Evolutionary conservation across 257 asterid species (phyloP).

Genomic region (Sherardia arvensis): DNA sequence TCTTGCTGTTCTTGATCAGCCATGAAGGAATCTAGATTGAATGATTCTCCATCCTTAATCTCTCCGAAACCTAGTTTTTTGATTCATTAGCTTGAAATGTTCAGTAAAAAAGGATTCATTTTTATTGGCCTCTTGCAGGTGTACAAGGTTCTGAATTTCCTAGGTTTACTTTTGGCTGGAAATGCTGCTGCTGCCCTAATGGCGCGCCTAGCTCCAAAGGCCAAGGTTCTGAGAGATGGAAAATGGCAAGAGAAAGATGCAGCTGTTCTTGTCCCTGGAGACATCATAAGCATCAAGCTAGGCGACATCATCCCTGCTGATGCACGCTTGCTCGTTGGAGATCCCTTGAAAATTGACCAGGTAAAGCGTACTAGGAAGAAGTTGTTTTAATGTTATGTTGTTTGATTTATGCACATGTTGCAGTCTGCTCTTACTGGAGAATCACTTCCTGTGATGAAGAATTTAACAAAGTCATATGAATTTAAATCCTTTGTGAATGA

Average conservation of each 20-base stretch:
- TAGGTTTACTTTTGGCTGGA: conserved; percentile 24
- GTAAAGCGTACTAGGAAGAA: too few relatives aligned
- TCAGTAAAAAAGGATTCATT: neutral
- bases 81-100: neutral
- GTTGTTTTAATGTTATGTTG: too few relatives aligned
- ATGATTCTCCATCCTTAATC: neutral
- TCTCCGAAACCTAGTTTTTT: neutral
- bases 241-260: conserved; percentile 24
- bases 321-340: conserved; percentile 25
- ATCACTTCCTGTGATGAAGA: conserved; percentile 21
- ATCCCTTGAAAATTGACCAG: conserved; percentile 22
- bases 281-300: conserved; percentile 24
- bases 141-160: conserved; percentile 21
- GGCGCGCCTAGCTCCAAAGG: conserved; percentile 23
- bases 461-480: too few relatives aligned
- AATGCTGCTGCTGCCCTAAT: conserved; percentile 30
- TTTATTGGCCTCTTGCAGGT: conserved; percentile 6
- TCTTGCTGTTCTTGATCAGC: neutral
- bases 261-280: too few relatives aligned
- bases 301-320: conserved; percentile 29
- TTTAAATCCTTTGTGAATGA: too few relatives aligned
- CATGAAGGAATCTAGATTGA: conserved; percentile 1
- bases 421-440: conserved; percentile 22
- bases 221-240: conserved; percentile 24
- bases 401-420: too few relatives aligned